Base-by-base conservation (phyloP, 2,329 filamentous ascomycete species). In the Epichloe baconii region DNA sequence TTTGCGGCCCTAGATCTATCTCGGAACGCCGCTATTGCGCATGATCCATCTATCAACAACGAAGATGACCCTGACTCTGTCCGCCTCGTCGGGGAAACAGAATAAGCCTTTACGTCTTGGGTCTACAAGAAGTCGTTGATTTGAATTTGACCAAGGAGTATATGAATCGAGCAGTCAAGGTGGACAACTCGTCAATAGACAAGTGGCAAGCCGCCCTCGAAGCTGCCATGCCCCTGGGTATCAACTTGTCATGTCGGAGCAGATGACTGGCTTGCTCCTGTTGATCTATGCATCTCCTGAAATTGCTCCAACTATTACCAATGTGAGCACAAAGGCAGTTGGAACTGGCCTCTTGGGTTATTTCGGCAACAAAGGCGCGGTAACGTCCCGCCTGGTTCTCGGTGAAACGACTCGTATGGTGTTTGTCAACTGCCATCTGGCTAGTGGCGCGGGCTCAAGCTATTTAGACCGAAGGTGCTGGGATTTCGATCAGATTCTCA, bases 331-430 rank as follows among this genome's bases (percentile, higher is more conserved):
- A 2, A 82, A 82, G 4, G 85, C 80, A 52, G 84, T 97, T 7
- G 91, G 90, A 0, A 98, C 93, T 0, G 93, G 93, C 0, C 67
- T 97, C 43, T 79, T 94, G 67, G 91, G 91, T 0, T 95, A 95
- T 62, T 84, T 96, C 72, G 93, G 93, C 10, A 98, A 98, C 66
- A 98, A 98, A 65, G 93, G 93, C 1, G 91, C 87, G 4, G 85
- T 95, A 0, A 80, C 84, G 3, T 85, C 86, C 4, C 79, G 91
- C 19, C 72, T 98, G 4, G 75, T 98, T 1, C 71, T 98, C 1
- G 93, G 91, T 2, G 93, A 96, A 65, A 89, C 89, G 0, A 96
- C 93, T 0, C 79, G 85, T 34, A 70, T 98, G 51, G 84, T 93
- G 23, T 96, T 98, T 64, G 75, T 96, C 57, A 95, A 98, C 66